phyloP scores from a whole-genome alignment of 768 basidiomycete genomes.

The Kwoniella newhampshirensis region DNA sequence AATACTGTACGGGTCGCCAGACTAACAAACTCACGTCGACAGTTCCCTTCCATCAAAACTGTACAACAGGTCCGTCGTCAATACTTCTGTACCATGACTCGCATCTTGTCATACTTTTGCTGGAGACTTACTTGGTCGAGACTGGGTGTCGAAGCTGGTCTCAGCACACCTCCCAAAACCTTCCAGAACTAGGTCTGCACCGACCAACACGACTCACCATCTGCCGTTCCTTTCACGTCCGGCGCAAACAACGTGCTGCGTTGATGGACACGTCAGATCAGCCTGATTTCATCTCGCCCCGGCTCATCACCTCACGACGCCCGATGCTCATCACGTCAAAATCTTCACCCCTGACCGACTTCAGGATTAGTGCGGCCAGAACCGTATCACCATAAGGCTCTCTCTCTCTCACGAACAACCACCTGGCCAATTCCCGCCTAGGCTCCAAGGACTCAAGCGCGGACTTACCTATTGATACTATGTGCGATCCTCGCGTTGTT shows the following conservation, averaged over 20 bases:
- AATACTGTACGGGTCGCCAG: too few species aligned
- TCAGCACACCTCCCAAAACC: background rate
- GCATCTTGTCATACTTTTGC: background rate
- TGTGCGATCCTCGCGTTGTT: conserved; percentile 12
- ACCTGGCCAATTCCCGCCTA: too few species aligned
- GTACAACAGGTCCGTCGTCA: background rate
- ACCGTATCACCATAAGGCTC: too few species aligned
- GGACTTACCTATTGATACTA: conserved; percentile 25
- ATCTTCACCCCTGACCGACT: too few species aligned
- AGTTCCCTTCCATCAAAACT: conserved; percentile 35
- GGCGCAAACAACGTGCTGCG: conserved; percentile 32
- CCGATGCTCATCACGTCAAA: too few species aligned
- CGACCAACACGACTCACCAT: conserved; percentile 31
- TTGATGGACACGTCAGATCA: background rate
- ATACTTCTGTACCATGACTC: background rate
- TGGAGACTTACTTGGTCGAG: background rate
- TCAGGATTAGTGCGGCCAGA: too few species aligned
- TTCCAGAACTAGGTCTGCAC: too few species aligned
- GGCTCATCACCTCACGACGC: too few species aligned
- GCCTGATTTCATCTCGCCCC: too few species aligned
- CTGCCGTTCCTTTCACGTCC: conserved; percentile 31
- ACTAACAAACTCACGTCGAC: conserved; percentile 39
- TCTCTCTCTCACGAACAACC: too few species aligned
- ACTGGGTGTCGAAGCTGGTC: background rate
- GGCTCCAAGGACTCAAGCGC: too few species aligned